These are phyloP conservation scores for Xanthoconium separans DNA, from an alignment of 1,284 basidiomycete species.

Conservation along the genomic window DNA sequence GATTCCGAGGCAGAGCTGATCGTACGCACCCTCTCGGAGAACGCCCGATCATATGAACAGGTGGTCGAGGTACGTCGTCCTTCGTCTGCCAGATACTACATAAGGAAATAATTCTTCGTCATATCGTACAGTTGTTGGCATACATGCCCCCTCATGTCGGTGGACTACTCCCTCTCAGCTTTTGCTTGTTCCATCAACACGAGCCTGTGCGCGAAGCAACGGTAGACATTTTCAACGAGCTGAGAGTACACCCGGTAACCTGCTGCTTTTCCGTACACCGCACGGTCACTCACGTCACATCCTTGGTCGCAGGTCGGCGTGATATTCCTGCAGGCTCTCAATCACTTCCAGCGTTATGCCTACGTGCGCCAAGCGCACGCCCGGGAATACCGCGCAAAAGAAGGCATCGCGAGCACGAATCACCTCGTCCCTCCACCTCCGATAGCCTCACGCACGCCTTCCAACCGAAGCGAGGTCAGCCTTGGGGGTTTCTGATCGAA, in stretches of 20 bases:
- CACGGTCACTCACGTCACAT: slow-evolving; percentile 2
- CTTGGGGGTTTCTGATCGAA: slow-evolving; percentile 35
- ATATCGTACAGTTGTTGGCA: slow-evolving; percentile 67
- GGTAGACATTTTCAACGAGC: slow-evolving; percentile 79
- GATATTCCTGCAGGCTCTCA: slow-evolving; percentile 80
- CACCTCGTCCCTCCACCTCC: slow-evolving; percentile 36
- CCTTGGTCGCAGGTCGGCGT: slow-evolving; percentile 72
- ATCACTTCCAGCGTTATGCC: slow-evolving; percentile 89
- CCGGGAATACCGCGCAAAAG: slow-evolving; percentile 46
- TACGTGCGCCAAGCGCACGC: slow-evolving; percentile 74
- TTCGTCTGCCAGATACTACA: background rate
- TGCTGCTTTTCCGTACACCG: background rate
- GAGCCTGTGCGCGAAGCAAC: slow-evolving; percentile 74
- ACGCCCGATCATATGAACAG: slow-evolving; percentile 79
- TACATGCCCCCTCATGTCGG: slow-evolving; percentile 76
- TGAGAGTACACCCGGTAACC: slow-evolving; percentile 75
- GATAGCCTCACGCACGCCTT: slow-evolving; percentile 41
- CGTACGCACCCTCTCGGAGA: slow-evolving; percentile 69
- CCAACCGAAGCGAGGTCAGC: slow-evolving; percentile 50
- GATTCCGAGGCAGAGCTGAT: slow-evolving; percentile 74
- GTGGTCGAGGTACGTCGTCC: slow-evolving; percentile 73
- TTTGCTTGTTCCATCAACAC: slow-evolving; percentile 88
- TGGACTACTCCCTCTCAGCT: slow-evolving; percentile 82
- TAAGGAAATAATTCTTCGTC: background rate
- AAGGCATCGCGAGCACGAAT: slow-evolving; percentile 28